These are phyloP conservation scores for Gyrodon lividus DNA, from an alignment of 768 basidiomycete species.

Conservation along the genomic window DNA sequence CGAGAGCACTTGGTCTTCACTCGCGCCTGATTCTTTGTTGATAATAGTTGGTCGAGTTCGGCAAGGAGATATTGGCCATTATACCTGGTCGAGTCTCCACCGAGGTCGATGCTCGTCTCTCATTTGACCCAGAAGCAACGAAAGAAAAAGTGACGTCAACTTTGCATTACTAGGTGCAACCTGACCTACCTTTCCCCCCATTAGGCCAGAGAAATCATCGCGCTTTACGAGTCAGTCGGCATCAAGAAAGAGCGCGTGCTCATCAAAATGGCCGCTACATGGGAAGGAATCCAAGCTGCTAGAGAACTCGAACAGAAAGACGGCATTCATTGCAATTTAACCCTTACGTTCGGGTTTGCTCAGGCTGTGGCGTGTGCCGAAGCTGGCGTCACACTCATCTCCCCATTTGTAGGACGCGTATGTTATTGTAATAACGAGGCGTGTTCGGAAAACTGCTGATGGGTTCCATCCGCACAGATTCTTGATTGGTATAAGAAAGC, in stretches of 20 bases:
- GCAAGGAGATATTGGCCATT: constrained; percentile 86
- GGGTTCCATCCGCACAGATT: constrained; percentile 49
- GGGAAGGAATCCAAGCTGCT: constrained; percentile 98
- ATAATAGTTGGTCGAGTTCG: constrained; percentile 89
- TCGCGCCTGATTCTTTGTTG: neutral
- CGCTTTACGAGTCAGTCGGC: constrained; percentile 86
- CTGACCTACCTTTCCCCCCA: neutral
- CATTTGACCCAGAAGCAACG: constrained; percentile 87
- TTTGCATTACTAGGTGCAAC: neutral
- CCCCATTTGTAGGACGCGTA: constrained; percentile 95
- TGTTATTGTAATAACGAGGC: constrained; percentile 31
- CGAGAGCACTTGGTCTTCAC: neutral
- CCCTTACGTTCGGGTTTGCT: constrained; percentile 93
- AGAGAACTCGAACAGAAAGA: constrained; percentile 87
- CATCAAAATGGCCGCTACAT: constrained; percentile 98
- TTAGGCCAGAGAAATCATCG: constrained; percentile 78
- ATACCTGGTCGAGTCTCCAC: constrained; percentile 98
- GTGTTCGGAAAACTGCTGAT: constrained; percentile 22
- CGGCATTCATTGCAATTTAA: constrained; percentile 95
- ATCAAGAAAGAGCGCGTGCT: constrained; percentile 87
- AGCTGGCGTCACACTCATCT: constrained; percentile 94
- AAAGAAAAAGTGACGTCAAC: constrained; percentile 63
- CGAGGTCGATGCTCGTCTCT: constrained; percentile 94
- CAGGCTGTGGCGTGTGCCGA: constrained; percentile 98
- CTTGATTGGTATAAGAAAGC: constrained; percentile 97